Evolutionary conservation across 257 asterid species (phyloP).

Genomic region (Voacanga thouarsii): DNA sequence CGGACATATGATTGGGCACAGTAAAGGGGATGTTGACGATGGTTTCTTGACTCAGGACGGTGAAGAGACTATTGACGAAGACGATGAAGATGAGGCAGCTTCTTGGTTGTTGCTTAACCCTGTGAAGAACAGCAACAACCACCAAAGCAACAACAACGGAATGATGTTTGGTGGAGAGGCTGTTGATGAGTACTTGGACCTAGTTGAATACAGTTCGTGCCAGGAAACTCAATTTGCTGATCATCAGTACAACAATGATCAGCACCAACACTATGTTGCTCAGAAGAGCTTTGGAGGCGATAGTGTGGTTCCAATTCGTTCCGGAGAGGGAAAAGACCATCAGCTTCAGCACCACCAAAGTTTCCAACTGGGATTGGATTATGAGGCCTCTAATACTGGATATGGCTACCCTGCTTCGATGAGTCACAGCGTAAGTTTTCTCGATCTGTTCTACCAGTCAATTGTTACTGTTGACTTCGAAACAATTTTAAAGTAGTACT

Average conservation of each 20-base stretch:
- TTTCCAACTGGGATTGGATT: conserved; percentile 44
- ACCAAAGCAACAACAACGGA: conserved; percentile 14
- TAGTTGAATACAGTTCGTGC: conserved; percentile 41
- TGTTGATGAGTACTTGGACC: conserved; percentile 58
- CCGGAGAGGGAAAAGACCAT: conserved; percentile 25
- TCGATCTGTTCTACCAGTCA: not conserved
- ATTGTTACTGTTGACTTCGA: not conserved
- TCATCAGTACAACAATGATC: conserved; percentile 24
- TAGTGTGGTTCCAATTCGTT: conserved; percentile 49
- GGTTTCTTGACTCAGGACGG: conserved; percentile 35
- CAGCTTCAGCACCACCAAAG: conserved; percentile 22
- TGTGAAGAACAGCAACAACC: conserved; percentile 28
- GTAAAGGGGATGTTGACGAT: conserved; percentile 20
- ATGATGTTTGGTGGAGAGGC: conserved; percentile 37
- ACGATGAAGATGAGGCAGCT: conserved; percentile 65
- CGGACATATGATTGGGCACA: not conserved
- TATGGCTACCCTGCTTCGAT: conserved; percentile 40
- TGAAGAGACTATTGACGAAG: conserved; percentile 32
- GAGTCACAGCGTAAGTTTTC: conserved; percentile 52
- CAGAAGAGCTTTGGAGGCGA: conserved; percentile 45
- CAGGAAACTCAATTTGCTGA: conserved; percentile 32
- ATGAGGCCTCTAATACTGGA: conserved; percentile 34
- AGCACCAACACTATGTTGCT: conserved; percentile 34
- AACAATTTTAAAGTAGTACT: not conserved
- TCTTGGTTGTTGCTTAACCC: conserved; percentile 68